Evolutionary conservation across 345 rosid species (phyloP).

Genomic region (Orychophragmus violaceus): DNA sequence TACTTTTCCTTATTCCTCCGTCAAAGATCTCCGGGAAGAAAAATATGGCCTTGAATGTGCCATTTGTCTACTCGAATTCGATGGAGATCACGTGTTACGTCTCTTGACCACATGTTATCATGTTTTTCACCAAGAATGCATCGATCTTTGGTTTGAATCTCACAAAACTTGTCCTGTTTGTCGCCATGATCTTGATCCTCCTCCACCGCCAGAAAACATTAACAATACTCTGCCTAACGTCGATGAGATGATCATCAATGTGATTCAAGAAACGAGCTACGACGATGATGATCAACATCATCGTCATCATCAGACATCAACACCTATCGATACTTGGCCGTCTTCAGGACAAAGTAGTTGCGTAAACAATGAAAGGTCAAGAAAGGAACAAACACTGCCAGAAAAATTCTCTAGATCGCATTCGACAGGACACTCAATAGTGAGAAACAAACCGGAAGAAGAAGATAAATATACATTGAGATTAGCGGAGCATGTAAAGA

Average conservation of each 20-base stretch:
- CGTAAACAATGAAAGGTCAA: not conserved
- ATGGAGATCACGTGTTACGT: slow-evolving; percentile 55
- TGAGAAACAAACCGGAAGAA: slow-evolving; percentile 28
- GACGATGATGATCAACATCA: not conserved
- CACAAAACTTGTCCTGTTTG: slow-evolving; percentile 88
- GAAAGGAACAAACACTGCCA: slow-evolving; percentile 9
- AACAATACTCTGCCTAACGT: not conserved
- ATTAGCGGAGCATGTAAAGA: slow-evolving; percentile 47
- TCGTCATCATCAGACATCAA: slow-evolving; percentile 14
- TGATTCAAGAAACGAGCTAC: slow-evolving; percentile 32
- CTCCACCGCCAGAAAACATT: slow-evolving; percentile 21
- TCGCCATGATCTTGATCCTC: slow-evolving; percentile 58
- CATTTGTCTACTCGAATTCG: slow-evolving; percentile 66
- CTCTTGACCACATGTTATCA: too few species aligned
- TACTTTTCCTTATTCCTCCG: slow-evolving; percentile 45
- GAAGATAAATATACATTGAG: slow-evolving; percentile 52
- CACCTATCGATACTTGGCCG: slow-evolving; percentile 22
- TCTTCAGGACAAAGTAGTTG: slow-evolving; percentile 24
- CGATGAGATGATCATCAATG: slow-evolving; percentile 47
- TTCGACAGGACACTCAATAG: slow-evolving; percentile 72
- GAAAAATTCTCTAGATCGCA: slow-evolving; percentile 52
- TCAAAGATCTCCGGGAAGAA: slow-evolving; percentile 50
- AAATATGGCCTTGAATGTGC: slow-evolving; percentile 71
- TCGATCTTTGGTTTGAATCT: too few species aligned
- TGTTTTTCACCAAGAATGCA: too few species aligned